These are phyloP conservation scores for Ashbya aceris DNA, from an alignment of 1,139 yeast genomes.

Conservation along the genomic window DNA sequence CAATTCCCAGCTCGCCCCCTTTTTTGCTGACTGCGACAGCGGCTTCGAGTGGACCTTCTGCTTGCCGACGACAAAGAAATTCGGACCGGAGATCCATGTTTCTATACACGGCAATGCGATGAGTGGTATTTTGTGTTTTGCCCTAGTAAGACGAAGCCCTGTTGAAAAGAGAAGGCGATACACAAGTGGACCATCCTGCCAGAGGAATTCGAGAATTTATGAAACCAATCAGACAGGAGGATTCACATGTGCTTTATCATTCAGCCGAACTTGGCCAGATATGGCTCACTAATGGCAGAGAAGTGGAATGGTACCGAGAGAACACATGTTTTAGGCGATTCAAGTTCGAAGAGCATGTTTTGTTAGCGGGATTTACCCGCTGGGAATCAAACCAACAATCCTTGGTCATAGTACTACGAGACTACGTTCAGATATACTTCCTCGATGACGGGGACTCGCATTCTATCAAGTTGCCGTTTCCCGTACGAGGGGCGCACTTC, in stretches of 20 bases:
- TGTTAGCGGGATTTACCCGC: conserved; percentile 25
- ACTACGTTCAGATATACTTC: conserved; percentile 24
- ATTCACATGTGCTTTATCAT: conserved; percentile 3
- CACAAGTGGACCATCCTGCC: no score
- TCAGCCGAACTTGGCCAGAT: conserved; percentile 15
- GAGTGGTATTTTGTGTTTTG: no score
- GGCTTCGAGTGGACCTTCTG: no score
- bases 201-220: no score
- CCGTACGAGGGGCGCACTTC: conserved; percentile 23
- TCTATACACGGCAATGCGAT: no score
- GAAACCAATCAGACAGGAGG: not conserved
- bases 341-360: conserved; percentile 14
- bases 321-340: conserved; percentile 18
- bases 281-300: conserved; percentile 18
- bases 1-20: conserved; percentile 28
- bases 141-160: no score
- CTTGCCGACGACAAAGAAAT: no score
- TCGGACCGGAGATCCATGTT: no score
- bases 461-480: conserved; percentile 24
- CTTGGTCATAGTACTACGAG: conserved; percentile 21
- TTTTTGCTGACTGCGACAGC: conserved; percentile 2
- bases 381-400: conserved; percentile 21
- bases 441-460: conserved; percentile 19
- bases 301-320: conserved; percentile 23
- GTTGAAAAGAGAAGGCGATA: no score